These are phyloP conservation scores for Hortiboletus campestris DNA, from an alignment of 768 basidiomycete genomes.

Conservation along the genomic window DNA sequence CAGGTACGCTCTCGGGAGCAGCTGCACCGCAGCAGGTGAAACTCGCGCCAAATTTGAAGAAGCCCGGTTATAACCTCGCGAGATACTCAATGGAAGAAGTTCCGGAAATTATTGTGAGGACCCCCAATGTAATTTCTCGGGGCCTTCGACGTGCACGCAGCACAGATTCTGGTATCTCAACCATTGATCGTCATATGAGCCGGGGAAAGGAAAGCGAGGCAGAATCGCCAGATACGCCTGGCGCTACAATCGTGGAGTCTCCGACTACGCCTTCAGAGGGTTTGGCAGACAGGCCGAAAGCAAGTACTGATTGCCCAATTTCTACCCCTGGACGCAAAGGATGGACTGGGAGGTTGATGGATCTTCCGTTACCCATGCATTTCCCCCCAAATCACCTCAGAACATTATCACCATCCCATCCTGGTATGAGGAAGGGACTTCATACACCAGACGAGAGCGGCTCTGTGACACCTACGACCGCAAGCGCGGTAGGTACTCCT, in stretches of 20 bases:
- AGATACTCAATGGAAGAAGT: constrained; percentile 40
- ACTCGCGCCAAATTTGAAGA: constrained; percentile 56
- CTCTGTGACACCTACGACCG: constrained; percentile 13
- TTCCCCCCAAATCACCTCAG: constrained; percentile 14
- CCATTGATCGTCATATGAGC: neutral
- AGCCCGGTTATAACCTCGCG: constrained; percentile 64
- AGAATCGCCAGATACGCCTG: constrained; percentile 18
- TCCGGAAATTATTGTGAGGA: neutral
- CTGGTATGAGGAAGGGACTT: constrained; percentile 5
- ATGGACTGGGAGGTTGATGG: constrained; percentile 40
- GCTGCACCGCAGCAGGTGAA: constrained; percentile 49
- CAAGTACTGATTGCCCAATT: neutral
- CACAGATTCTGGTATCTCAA: constrained; percentile 11
- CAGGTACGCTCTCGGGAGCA: constrained; percentile 61
- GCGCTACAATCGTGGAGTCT: constrained; percentile 15
- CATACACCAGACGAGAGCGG: constrained; percentile 17
- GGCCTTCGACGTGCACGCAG: constrained; percentile 9
- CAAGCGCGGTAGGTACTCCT: constrained; percentile 20
- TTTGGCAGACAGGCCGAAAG: neutral
- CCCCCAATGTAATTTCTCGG: constrained; percentile 1
- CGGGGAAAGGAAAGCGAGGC: constrained; percentile 9
- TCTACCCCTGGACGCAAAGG: constrained; percentile 17
- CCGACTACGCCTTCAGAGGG: constrained; percentile 10
- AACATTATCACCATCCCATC: constrained; percentile 8
- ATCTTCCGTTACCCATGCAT: constrained; percentile 35